Conservation (phyloP, 768 basidiomycete genomes). For the Hemileccinum rubropunctum region DNA sequence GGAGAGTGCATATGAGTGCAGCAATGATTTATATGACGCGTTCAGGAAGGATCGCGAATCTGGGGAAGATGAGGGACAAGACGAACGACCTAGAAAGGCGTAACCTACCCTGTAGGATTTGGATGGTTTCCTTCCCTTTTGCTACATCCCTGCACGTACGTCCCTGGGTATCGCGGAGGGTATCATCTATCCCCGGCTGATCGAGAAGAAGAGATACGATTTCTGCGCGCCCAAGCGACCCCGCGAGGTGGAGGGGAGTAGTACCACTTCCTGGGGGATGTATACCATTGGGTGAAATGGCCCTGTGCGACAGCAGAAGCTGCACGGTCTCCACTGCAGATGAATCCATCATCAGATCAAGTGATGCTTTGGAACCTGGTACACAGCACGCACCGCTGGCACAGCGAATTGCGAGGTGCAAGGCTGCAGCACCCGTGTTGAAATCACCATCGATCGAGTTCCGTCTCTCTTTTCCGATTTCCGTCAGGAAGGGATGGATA, state of each 20-base stretch:
- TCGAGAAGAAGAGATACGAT: slow-evolving; percentile 74
- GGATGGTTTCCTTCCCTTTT: slow-evolving; percentile 59
- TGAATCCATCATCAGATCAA: not conserved
- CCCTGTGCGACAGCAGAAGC: slow-evolving; percentile 65
- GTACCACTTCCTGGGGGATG: slow-evolving; percentile 70
- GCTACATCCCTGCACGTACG: slow-evolving; percentile 72
- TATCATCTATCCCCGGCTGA: slow-evolving; percentile 80
- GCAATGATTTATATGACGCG: slow-evolving; percentile 68
- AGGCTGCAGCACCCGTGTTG: slow-evolving; percentile 69
- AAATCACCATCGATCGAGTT: slow-evolving; percentile 45
- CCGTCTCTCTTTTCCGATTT: slow-evolving; percentile 66
- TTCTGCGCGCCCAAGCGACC: slow-evolving; percentile 68
- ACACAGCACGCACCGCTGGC: slow-evolving; percentile 55
- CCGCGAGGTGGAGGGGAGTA: slow-evolving; percentile 72
- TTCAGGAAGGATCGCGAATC: slow-evolving; percentile 77
- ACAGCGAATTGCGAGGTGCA: slow-evolving; percentile 83
- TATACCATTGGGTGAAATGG: slow-evolving; percentile 75
- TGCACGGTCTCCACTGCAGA: slow-evolving; percentile 62
- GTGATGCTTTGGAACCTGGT: not conserved
- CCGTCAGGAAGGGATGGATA: slow-evolving; percentile 79
- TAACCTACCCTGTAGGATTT: slow-evolving; percentile 64
- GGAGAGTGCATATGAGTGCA: slow-evolving; percentile 73
- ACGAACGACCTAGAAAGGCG: not conserved
- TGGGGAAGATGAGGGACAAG: slow-evolving; percentile 28
- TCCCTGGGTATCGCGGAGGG: slow-evolving; percentile 62